Evolutionary conservation across 1,284 basidiomycete species (phyloP).

Genomic region (Anthracocystis panici-leucophaei): DNA sequence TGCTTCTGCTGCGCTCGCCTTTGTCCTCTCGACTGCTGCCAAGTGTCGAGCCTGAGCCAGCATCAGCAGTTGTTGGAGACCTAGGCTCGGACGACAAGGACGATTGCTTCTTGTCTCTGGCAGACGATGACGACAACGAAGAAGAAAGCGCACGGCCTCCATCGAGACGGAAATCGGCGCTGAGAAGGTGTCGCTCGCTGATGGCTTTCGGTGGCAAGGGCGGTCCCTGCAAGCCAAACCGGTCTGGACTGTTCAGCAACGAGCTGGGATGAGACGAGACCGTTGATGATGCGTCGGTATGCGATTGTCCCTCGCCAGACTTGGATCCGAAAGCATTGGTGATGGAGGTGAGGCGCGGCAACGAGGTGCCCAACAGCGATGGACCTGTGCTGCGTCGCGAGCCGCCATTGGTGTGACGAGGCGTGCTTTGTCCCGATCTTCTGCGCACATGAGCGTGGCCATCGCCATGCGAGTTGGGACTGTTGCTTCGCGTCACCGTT

Average conservation of each 20-base stretch:
- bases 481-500: slow-evolving; percentile 50
- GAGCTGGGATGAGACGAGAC: slow-evolving; percentile 37
- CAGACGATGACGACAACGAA: not conserved
- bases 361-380: slow-evolving; percentile 26
- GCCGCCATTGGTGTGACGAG: slow-evolving; percentile 21
- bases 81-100: not conserved
- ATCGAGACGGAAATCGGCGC: slow-evolving; percentile 62
- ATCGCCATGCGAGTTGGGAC: slow-evolving; percentile 39
- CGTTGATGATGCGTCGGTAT: slow-evolving; percentile 18
- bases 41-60: slow-evolving; percentile 14
- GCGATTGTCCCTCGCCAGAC: slow-evolving; percentile 14
- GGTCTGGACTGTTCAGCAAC: slow-evolving; percentile 57
- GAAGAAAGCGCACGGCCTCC: slow-evolving; percentile 17
- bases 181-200: slow-evolving; percentile 61
- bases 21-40: slow-evolving; percentile 8
- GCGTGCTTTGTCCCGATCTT: slow-evolving; percentile 37
- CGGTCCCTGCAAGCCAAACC: slow-evolving; percentile 62
- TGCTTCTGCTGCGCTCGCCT: slow-evolving; percentile 27
- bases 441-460: slow-evolving; percentile 33
- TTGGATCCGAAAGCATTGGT: slow-evolving; percentile 27
- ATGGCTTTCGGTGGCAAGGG: slow-evolving; percentile 61
- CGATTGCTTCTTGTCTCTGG: not conserved
- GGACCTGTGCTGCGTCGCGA: slow-evolving; percentile 29
- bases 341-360: slow-evolving; percentile 44
- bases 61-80: not conserved